Conservation (phyloP, 2,329 filamentous ascomycete genomes). For the Trichoderma asperellum region DNA sequence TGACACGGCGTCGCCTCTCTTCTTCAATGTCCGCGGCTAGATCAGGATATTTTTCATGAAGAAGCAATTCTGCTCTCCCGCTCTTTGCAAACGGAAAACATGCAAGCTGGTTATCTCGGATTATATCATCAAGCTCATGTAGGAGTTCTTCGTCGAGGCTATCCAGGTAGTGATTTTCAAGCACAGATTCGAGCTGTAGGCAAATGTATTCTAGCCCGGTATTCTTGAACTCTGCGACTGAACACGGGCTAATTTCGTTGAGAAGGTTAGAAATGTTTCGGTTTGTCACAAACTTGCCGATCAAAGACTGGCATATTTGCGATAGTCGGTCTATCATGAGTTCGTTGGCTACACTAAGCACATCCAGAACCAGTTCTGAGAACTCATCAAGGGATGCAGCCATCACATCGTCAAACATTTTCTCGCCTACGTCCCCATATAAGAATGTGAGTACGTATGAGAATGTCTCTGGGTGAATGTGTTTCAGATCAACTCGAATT, state of each 20-base stretch:
- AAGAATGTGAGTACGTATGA: conserved; percentile 77
- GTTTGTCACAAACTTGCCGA: conserved; percentile 82
- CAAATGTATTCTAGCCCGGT: conserved; percentile 89
- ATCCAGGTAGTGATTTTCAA: conserved; percentile 86
- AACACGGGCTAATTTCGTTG: conserved; percentile 83
- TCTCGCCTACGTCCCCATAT: conserved; percentile 79
- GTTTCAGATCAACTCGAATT: conserved; percentile 78
- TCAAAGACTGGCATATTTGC: conserved; percentile 82
- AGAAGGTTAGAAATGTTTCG: conserved; percentile 85
- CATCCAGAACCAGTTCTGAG: conserved; percentile 85
- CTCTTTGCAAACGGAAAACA: conserved; percentile 78
- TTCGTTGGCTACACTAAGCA: conserved; percentile 89
- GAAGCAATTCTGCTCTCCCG: conserved; percentile 67
- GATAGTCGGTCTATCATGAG: conserved; percentile 91
- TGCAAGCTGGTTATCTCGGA: conserved; percentile 80
- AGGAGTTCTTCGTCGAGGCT: conserved; percentile 85
- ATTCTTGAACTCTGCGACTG: conserved; percentile 83
- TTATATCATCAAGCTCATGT: conserved; percentile 75
- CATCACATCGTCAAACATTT: conserved; percentile 79
- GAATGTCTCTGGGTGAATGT: conserved; percentile 76
- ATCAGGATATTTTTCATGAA: conserved; percentile 67
- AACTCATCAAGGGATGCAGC: conserved; percentile 77
- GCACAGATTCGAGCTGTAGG: conserved; percentile 85
- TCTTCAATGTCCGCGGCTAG: conserved; percentile 69
- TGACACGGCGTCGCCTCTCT: conserved; percentile 70